Evolutionary conservation across 2,329 filamentous ascomycete species (phyloP).

Genomic region (Raffaelea deltoideospora): DNA sequence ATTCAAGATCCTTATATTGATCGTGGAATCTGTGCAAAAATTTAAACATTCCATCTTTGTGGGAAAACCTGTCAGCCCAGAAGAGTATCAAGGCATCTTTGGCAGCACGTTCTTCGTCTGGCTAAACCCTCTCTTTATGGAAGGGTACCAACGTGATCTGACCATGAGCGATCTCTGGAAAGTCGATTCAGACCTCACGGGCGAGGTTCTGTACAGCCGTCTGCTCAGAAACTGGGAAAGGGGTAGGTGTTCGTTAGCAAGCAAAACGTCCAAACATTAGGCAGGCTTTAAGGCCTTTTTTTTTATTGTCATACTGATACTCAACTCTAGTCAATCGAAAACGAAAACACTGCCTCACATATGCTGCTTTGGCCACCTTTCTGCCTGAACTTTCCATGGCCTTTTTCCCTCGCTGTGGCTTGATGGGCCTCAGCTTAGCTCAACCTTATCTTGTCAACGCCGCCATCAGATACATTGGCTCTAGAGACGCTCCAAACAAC

Average conservation of each 20-base stretch:
- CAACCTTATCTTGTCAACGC: constrained; percentile 7
- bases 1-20: constrained; percentile 24
- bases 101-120: constrained; percentile 34
- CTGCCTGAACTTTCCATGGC: constrained; percentile 3
- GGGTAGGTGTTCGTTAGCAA: constrained; percentile 2
- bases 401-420: constrained; percentile 4
- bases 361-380: constrained; percentile 2
- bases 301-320: not conserved
- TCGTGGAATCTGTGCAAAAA: constrained; percentile 30
- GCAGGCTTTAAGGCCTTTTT: not conserved
- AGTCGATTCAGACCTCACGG: constrained; percentile 3
- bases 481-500: not conserved
- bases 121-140: constrained; percentile 34
- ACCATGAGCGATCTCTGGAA: constrained; percentile 13
- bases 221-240: constrained; percentile 4
- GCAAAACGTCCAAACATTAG: too few species aligned
- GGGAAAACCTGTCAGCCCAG: constrained; percentile 28
- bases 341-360: constrained; percentile 5
- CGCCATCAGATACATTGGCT: constrained; percentile 4
- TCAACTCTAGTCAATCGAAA: constrained; percentile 3
- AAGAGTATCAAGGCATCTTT: constrained; percentile 25
- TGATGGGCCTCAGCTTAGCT: constrained; percentile 6
- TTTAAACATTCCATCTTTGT: constrained; percentile 18
- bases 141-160: constrained; percentile 30
- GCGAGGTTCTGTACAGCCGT: constrained; percentile 2